These are phyloP conservation scores for Verticillium longisporum DNA, from an alignment of 2,329 filamentous ascomycete species.

Conservation along the genomic window DNA sequence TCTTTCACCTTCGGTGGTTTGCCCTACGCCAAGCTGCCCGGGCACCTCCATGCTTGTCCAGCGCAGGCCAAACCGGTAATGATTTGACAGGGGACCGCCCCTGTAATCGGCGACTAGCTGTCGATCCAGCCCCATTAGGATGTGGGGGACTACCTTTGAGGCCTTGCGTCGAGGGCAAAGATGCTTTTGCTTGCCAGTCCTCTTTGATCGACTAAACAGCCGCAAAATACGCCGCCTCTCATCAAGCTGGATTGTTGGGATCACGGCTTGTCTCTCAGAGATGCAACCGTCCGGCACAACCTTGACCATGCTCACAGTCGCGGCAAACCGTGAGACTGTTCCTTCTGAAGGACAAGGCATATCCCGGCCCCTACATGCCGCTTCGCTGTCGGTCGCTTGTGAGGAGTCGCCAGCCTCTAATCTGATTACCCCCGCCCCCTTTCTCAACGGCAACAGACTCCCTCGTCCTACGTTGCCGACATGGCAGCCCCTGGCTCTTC, in stretches of 20 bases:
- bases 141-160: not conserved
- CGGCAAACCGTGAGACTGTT: not conserved
- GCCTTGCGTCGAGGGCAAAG: not conserved
- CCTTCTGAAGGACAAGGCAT: not conserved
- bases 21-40: not conserved
- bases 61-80: not conserved
- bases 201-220: not conserved
- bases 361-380: not conserved
- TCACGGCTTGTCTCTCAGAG: not conserved
- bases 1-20: not conserved
- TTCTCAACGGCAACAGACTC: not conserved
- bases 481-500: not conserved
- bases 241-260: conserved; percentile 2
- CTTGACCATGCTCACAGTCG: not conserved
- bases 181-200: not conserved
- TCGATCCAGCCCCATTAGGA: conserved; percentile 7
- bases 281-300: not conserved
- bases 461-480: not conserved
- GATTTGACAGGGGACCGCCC: conserved; percentile 4
- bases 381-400: not conserved
- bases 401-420: not conserved
- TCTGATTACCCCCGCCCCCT: not conserved
- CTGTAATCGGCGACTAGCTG: conserved; percentile 8
- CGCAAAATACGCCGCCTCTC: not conserved
- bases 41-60: not conserved